Evolutionary conservation across 306 rosid genomes (phyloP).

Genomic region (Leucaena leucocephala): DNA sequence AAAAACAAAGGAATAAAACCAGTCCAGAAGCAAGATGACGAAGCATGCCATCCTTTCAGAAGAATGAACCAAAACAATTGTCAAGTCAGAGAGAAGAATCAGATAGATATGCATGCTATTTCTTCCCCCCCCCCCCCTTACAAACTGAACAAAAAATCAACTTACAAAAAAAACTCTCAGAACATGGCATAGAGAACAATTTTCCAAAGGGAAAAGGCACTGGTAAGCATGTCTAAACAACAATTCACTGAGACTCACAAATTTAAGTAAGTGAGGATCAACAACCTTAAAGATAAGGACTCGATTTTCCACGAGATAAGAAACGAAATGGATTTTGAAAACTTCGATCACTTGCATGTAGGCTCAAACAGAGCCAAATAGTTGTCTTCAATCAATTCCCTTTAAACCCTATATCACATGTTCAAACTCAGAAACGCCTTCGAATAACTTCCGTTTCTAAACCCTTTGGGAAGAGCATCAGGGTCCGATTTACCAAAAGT

Average conservation of each 20-base stretch:
- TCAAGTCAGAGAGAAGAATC: neutral
- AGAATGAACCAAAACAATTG: neutral
- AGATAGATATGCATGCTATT: neutral
- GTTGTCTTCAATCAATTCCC: slow-evolving; percentile 14
- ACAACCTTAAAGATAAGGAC: neutral
- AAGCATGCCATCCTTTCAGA: neutral
- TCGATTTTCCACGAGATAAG: slow-evolving; percentile 5
- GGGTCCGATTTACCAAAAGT: slow-evolving; percentile 16
- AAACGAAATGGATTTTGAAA: slow-evolving; percentile 23
- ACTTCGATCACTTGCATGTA: slow-evolving; percentile 53
- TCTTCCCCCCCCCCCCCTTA: neutral
- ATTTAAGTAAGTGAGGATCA: slow-evolving; percentile 7
- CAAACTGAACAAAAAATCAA: slow-evolving; percentile 13
- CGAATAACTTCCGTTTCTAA: slow-evolving; percentile 9
- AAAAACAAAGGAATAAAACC: slow-evolving; percentile 24
- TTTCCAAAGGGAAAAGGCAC: neutral
- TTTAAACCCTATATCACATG: slow-evolving; percentile 47
- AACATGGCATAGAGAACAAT: neutral
- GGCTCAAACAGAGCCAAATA: slow-evolving; percentile 15
- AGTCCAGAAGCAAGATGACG: neutral
- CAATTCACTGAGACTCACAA: slow-evolving; percentile 20
- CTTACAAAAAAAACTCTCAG: slow-evolving; percentile 11
- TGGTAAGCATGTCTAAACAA: slow-evolving; percentile 4
- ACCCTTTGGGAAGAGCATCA: neutral
- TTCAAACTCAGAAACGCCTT: slow-evolving; percentile 19